A percentile compares a stretch with the other conserved stretches of the same genome.
Conservation (phyloP, 139 green algal genomes). For the Tetraselmis chui region DNA sequence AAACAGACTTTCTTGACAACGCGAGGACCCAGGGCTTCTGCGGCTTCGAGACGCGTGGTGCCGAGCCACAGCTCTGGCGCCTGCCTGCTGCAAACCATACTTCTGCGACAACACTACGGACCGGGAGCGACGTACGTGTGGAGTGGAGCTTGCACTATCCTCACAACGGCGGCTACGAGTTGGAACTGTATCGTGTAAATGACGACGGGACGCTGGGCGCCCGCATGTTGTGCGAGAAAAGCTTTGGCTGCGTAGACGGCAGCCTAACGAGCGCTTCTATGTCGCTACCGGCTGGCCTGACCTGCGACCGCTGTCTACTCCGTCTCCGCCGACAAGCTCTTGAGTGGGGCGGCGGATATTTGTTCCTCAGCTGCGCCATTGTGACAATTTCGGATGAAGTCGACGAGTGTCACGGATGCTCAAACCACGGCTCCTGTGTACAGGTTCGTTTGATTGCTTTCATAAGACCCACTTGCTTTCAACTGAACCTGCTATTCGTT, state of each 20-base stretch:
- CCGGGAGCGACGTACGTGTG: slow-evolving; percentile 8
- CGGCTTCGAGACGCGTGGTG: neutral
- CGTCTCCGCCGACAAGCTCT: slow-evolving; percentile 17
- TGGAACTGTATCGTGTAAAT: slow-evolving; percentile 20
- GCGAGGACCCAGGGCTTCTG: slow-evolving; percentile 13
- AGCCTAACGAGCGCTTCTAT: slow-evolving; percentile 6
- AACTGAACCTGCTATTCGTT: no score
- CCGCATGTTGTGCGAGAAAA: slow-evolving; percentile 7
- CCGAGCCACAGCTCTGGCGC: slow-evolving; percentile 6
- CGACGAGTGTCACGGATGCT: slow-evolving; percentile 21
- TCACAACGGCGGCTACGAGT: slow-evolving; percentile 20
- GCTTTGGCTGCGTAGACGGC: slow-evolving; percentile 20
- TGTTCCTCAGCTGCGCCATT: slow-evolving; percentile 21
- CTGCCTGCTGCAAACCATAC: neutral
- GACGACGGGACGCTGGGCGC: neutral
- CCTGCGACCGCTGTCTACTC: slow-evolving; percentile 18
- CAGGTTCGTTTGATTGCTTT: neutral
- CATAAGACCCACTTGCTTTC: no score
- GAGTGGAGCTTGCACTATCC: slow-evolving; percentile 22
- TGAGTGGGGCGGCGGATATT: slow-evolving; percentile 20
- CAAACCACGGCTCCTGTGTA: slow-evolving; percentile 12
- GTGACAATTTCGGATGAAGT: slow-evolving; percentile 13
- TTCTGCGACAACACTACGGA: slow-evolving; percentile 9
- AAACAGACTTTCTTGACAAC: slow-evolving; percentile 24
- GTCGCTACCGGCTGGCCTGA: slow-evolving; percentile 3